phyloP scores from a whole-genome alignment of 148 eudicot genomes.

The Rhododendron williamsianum region DNA sequence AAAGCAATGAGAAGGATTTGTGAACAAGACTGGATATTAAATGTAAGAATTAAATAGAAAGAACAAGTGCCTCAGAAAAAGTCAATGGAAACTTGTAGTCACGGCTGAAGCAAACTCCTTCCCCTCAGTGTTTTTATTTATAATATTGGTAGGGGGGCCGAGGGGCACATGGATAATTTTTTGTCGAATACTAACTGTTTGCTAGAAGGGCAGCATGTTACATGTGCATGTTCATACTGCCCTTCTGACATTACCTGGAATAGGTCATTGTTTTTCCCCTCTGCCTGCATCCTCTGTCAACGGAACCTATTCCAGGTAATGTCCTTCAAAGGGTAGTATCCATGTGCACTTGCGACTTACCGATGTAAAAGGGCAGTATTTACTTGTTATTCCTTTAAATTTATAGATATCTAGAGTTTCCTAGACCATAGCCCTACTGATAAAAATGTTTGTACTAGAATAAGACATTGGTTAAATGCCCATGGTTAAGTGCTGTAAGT shows the following conservation, averaged over 20 bases:
- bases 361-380: background rate
- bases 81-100: background rate
- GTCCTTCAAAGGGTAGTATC: background rate
- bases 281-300: background rate
- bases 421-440: background rate
- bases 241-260: background rate
- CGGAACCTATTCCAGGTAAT: background rate
- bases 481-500: background rate
- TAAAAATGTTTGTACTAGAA: background rate
- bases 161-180: background rate
- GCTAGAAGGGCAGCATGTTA: background rate
- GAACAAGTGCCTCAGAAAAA: background rate
- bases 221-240: background rate
- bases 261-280: background rate
- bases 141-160: background rate
- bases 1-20: background rate
- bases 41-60: too few species aligned
- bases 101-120: slow-evolving; percentile 1
- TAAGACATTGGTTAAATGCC: background rate
- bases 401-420: background rate
- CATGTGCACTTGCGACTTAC: background rate
- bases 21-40: background rate
- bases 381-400: background rate
- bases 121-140: background rate
- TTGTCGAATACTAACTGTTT: background rate